A percentile compares a stretch with the other conserved stretches of the same genome.
Conservation (phyloP, 257 asterid genomes). For the Petunia axillaris region DNA sequence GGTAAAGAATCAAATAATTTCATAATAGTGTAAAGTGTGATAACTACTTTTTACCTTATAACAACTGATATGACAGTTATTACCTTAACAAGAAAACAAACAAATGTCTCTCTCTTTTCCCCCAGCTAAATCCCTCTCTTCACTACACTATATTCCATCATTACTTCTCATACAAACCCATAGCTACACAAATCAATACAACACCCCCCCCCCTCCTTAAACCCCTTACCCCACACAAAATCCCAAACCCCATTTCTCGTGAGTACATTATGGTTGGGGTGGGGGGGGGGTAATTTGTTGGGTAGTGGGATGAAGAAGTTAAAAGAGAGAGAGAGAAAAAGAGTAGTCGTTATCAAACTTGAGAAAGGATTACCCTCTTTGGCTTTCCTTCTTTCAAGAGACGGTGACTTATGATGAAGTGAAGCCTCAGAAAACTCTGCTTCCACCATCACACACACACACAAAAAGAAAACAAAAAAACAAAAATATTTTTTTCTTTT, state of each 20-base stretch:
- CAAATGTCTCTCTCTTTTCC: background rate
- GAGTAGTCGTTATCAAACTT: conserved; percentile 53
- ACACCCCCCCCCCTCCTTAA: background rate
- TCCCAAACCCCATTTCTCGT: conserved; percentile 22
- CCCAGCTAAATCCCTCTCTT: background rate
- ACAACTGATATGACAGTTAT: background rate
- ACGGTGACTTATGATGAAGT: conserved; percentile 55
- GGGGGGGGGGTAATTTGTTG: background rate
- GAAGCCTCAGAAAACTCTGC: conserved; percentile 34
- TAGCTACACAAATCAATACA: background rate
- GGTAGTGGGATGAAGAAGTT: background rate
- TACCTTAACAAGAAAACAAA: conserved; percentile 35
- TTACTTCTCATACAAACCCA: background rate
- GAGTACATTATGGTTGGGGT: conserved; percentile 2
- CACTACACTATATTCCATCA: background rate
- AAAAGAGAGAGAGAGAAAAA: conserved; percentile 16
- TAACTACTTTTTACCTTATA: background rate
- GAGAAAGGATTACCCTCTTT: conserved; percentile 43
- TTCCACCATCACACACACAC: conserved; percentile 4
- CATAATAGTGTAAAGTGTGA: background rate
- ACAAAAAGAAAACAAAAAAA: background rate
- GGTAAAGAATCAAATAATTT: conserved; percentile 24
- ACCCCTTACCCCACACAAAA: conserved; percentile 18
- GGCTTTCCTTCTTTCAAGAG: conserved; percentile 41
- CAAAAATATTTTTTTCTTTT: background rate